Percentiles rank a stretch among this genome's conserved stretches.
Conservation (phyloP, 352 stramenopile species). For the Halophytophthora batemanensis region DNA sequence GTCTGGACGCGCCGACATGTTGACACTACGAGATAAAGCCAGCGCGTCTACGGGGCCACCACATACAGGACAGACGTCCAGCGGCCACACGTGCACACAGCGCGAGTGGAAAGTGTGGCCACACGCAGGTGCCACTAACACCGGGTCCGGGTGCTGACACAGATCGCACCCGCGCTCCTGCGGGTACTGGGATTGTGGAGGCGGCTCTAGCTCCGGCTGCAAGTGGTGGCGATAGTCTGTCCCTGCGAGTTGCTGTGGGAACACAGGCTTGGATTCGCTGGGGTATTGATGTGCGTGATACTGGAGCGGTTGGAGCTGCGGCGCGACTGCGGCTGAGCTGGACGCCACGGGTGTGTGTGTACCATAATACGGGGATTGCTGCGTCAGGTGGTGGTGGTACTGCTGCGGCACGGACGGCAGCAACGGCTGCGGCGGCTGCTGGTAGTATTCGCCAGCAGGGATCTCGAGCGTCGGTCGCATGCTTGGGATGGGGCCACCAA, state of each 20-base stretch:
- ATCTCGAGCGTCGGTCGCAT: too few species aligned
- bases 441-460: too few species aligned
- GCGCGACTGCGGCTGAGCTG: too few species aligned
- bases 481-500: too few species aligned
- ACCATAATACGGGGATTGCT: too few species aligned
- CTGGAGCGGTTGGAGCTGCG: too few species aligned
- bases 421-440: too few species aligned
- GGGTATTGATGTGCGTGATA: too few species aligned
- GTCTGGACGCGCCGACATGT: constrained; percentile 73
- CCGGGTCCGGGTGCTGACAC: constrained; percentile 76
- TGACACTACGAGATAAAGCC: constrained; percentile 53
- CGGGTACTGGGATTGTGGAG: constrained; percentile 8
- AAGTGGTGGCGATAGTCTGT: constrained; percentile 22
- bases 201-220: background rate
- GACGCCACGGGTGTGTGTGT: too few species aligned
- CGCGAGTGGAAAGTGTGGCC: constrained; percentile 85
- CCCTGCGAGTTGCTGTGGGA: constrained; percentile 1
- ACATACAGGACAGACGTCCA: constrained; percentile 64
- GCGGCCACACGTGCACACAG: constrained; percentile 77
- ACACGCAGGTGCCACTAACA: constrained; percentile 68
- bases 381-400: too few species aligned
- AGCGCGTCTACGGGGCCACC: constrained; percentile 50
- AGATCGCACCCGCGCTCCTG: constrained; percentile 58
- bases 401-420: too few species aligned
- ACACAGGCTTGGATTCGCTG: too few species aligned